Percentiles rank a stretch among this genome's conserved stretches.
Conservation (phyloP, 805 yeast genomes). For the Myxozyma neglecta region DNA sequence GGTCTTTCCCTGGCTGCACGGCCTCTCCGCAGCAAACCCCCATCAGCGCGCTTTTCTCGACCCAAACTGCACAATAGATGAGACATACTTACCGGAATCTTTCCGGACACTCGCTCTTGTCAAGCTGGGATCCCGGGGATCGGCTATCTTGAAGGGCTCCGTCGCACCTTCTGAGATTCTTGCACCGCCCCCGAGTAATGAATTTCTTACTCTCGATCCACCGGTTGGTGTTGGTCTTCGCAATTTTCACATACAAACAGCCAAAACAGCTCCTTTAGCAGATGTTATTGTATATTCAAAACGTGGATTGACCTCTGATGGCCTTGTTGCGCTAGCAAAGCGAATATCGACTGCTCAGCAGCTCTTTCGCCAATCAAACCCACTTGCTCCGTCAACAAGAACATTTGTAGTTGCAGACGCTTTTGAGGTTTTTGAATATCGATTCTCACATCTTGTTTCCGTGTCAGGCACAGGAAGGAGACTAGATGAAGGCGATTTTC, state of each 20-base stretch:
- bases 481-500: constrained; percentile 50
- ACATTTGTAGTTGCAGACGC: constrained; percentile 33
- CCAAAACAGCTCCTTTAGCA: constrained; percentile 72
- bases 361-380: constrained; percentile 14
- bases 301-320: constrained; percentile 25
- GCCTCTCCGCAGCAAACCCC: constrained; percentile 58
- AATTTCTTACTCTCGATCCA: constrained; percentile 63
- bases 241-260: constrained; percentile 81
- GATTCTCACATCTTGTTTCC: constrained; percentile 30
- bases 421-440: constrained; percentile 31
- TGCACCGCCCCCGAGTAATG: constrained; percentile 10
- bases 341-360: constrained; percentile 31
- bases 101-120: constrained; percentile 26
- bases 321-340: constrained; percentile 10
- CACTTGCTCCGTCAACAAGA: constrained; percentile 19
- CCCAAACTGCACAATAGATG: constrained; percentile 37
- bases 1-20: constrained; percentile 92
- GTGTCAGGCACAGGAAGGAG: constrained; percentile 23
- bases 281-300: constrained; percentile 74
- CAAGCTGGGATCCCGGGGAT: constrained; percentile 16
- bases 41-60: constrained; percentile 53
- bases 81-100: constrained; percentile 31
- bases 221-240: constrained; percentile 72
- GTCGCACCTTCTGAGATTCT: constrained; percentile 30
- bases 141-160: constrained; percentile 28